Percentiles rank a stretch among this genome's conserved stretches.
phyloP scores from a whole-genome alignment of 2,329 filamentous ascomycete species.

The Fusarium subtropicale region DNA sequence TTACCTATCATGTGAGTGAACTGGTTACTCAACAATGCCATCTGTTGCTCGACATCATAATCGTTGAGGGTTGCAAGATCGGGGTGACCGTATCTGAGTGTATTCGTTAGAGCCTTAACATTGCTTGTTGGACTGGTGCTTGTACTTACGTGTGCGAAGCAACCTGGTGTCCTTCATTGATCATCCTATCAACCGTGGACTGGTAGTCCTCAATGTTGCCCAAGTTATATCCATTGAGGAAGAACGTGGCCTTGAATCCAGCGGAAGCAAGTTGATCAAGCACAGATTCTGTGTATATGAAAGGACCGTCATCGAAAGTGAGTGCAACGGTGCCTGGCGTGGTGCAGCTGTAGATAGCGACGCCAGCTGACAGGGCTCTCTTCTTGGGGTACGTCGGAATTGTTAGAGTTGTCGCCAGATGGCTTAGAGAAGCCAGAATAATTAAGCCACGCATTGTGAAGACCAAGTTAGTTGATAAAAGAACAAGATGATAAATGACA shows the following conservation, averaged over 20 bases:
- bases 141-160: slow-evolving; percentile 22
- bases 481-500: background rate
- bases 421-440: background rate
- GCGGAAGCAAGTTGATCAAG: slow-evolving; percentile 25
- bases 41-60: slow-evolving; percentile 22
- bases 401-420: background rate
- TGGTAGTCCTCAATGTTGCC: slow-evolving; percentile 23
- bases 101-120: background rate
- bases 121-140: background rate
- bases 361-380: background rate
- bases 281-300: slow-evolving; percentile 14
- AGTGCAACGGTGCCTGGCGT: slow-evolving; percentile 14
- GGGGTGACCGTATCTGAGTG: slow-evolving; percentile 10
- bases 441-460: slow-evolving; percentile 2
- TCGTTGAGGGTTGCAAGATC: slow-evolving; percentile 11
- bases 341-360: slow-evolving; percentile 22
- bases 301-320: slow-evolving; percentile 27
- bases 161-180: slow-evolving; percentile 18
- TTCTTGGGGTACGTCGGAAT: background rate
- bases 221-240: slow-evolving; percentile 13
- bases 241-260: slow-evolving; percentile 17
- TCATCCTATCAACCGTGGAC: slow-evolving; percentile 15
- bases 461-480: too few relatives aligned
- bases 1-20: slow-evolving; percentile 18
- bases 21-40: slow-evolving; percentile 5